Evolutionary conservation across 2,329 filamentous ascomycete species (phyloP).

Genomic region (Exophiala spinifera): DNA sequence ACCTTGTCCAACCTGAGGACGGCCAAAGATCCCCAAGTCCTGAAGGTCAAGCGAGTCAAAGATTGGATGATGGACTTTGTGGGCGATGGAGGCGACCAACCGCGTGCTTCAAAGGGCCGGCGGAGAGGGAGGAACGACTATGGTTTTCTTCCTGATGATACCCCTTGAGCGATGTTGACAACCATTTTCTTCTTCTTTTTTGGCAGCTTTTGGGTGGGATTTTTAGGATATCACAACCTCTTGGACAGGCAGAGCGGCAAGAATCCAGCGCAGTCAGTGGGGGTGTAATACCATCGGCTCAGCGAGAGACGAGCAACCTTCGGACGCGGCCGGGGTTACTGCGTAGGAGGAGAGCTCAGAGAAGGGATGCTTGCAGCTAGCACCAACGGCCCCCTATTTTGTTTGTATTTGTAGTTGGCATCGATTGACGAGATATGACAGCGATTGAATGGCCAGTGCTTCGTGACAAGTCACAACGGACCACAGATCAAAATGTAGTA

Average conservation of each 20-base stretch:
- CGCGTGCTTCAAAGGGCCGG: constrained; percentile 6
- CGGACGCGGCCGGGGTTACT: no score
- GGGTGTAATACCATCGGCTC: no score
- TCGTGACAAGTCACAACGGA: no score
- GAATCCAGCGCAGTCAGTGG: no score
- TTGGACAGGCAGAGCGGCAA: no score
- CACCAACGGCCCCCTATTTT: no score
- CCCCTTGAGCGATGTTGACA: constrained; percentile 36
- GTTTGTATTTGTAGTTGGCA: background rate
- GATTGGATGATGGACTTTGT: constrained; percentile 76
- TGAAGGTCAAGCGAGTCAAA: constrained; percentile 65
- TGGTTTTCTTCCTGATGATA: constrained; percentile 39
- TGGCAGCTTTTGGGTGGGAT: background rate
- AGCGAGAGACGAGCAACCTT: no score
- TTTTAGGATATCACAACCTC: no score
- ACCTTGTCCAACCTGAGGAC: constrained; percentile 49
- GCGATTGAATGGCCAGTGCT: background rate
- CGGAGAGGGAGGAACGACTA: constrained; percentile 16
- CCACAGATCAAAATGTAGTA: no score
- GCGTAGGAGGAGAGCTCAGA: no score
- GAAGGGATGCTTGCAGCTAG: no score
- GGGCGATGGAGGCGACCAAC: constrained; percentile 34
- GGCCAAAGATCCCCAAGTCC: constrained; percentile 50
- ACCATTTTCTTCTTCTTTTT: background rate
- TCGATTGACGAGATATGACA: background rate